Evolutionary conservation across 1,284 basidiomycete genomes (phyloP).

Genomic region (Uromyces viciae-fabae): DNA sequence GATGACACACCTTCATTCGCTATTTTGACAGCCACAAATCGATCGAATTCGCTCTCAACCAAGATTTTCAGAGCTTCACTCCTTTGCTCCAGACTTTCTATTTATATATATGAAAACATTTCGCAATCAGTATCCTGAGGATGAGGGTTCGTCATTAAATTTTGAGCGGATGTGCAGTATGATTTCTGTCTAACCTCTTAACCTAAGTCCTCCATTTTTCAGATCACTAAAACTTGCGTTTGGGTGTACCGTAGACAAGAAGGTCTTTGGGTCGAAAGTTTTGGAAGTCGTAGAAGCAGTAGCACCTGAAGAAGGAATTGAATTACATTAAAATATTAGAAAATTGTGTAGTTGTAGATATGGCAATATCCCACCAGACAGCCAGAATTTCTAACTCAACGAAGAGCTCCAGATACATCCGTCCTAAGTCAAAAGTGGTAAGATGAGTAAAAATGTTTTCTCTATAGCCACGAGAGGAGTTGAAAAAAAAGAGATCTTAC

Average conservation of each 20-base stretch:
- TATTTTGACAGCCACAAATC: conserved; percentile 95
- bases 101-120: no score
- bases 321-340: conserved; percentile 48
- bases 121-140: no score
- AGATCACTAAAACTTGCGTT: conserved; percentile 94
- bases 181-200: conserved; percentile 45
- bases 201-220: conserved; percentile 62
- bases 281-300: conserved; percentile 77
- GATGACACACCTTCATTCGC: conserved; percentile 75
- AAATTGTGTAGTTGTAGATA: conserved; percentile 30
- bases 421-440: background rate
- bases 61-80: conserved; percentile 89
- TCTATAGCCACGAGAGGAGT: no score
- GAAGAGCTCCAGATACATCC: conserved; percentile 32
- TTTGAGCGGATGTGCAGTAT: conserved; percentile 55
- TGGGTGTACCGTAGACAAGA: conserved; percentile 85
- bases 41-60: conserved; percentile 96
- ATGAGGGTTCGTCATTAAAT: no score
- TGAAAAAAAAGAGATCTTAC: conserved; percentile 29
- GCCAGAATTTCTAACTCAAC: background rate
- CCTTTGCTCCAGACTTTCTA: conserved; percentile 72
- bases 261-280: conserved; percentile 90
- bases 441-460: background rate
- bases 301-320: conserved; percentile 44
- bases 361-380: background rate